These are phyloP conservation scores for Mimosa pudica DNA, from an alignment of 306 rosid species.

Conservation along the genomic window DNA sequence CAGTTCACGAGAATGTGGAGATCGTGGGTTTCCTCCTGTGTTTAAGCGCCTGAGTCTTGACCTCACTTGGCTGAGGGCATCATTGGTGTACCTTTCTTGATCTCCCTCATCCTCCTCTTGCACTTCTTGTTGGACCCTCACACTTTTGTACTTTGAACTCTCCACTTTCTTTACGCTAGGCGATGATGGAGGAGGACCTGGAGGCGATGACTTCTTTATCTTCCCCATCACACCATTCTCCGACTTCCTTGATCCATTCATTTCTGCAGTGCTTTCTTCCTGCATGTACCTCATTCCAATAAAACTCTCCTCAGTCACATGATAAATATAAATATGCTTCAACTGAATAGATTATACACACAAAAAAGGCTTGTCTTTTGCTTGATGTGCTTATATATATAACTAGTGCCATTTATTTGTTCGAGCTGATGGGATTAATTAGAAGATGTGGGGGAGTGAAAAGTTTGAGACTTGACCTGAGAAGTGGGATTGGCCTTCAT, in stretches of 20 bases:
- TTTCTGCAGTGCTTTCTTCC: neutral
- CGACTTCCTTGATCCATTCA: constrained; percentile 9
- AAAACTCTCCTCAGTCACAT: neutral
- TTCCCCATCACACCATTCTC: constrained; percentile 35
- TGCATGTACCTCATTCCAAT: constrained; percentile 5
- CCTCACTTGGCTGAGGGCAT: constrained; percentile 36
- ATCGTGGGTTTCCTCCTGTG: constrained; percentile 28
- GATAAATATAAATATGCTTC: too few species aligned
- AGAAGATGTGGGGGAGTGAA: neutral
- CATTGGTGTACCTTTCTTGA: constrained; percentile 18
- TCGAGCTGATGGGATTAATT: neutral
- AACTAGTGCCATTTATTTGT: neutral
- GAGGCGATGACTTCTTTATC: constrained; percentile 47
- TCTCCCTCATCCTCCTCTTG: constrained; percentile 5
- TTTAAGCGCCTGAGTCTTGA: constrained; percentile 45
- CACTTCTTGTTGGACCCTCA: constrained; percentile 3
- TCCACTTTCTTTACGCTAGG: constrained; percentile 31
- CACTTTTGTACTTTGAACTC: constrained; percentile 12
- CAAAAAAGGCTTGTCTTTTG: neutral
- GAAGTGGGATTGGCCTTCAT: constrained; percentile 1
- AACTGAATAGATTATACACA: neutral
- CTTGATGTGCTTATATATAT: neutral
- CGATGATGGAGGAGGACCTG: constrained; percentile 54
- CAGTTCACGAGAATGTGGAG: constrained; percentile 27
- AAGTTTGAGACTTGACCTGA: constrained; percentile 38